A percentile compares a stretch with the other conserved stretches of the same genome.
Conservation (phyloP, 192 early-diverging fungal genomes). For the Coemansia sp. region DNA sequence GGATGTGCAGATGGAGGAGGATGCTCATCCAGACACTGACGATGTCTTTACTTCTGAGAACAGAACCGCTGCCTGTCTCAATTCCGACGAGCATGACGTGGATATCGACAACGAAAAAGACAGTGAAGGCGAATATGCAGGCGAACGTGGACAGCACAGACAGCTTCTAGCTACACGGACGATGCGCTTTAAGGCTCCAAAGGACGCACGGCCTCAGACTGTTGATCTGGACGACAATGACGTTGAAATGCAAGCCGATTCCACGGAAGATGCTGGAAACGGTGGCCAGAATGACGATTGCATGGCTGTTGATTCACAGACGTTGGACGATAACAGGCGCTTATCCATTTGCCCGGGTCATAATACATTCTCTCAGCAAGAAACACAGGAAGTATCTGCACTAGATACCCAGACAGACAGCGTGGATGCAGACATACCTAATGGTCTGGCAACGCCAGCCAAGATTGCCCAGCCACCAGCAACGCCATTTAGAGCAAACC, state of each 20-base stretch:
- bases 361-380: background rate
- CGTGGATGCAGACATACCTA: background rate
- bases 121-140: conserved; percentile 10
- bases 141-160: background rate
- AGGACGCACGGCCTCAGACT: conserved; percentile 39
- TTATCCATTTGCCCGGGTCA: background rate
- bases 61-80: background rate
- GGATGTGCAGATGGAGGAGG: background rate
- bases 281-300: background rate
- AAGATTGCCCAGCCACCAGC: background rate
- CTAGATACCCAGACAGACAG: background rate
- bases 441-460: background rate
- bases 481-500: conserved; percentile 16
- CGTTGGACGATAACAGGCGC: background rate
- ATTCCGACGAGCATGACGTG: background rate
- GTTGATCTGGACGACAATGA: conserved; percentile 43
- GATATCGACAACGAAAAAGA: conserved; percentile 3
- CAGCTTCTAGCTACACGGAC: conserved; percentile 36
- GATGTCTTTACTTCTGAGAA: background rate
- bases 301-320: background rate
- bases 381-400: conserved; percentile 12
- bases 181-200: conserved; percentile 49
- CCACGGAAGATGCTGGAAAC: background rate
- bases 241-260: background rate
- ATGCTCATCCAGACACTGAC: background rate